These are phyloP conservation scores for Lichtheimia ramosa DNA, from an alignment of 371 early-diverging fungal species.

Conservation along the genomic window DNA sequence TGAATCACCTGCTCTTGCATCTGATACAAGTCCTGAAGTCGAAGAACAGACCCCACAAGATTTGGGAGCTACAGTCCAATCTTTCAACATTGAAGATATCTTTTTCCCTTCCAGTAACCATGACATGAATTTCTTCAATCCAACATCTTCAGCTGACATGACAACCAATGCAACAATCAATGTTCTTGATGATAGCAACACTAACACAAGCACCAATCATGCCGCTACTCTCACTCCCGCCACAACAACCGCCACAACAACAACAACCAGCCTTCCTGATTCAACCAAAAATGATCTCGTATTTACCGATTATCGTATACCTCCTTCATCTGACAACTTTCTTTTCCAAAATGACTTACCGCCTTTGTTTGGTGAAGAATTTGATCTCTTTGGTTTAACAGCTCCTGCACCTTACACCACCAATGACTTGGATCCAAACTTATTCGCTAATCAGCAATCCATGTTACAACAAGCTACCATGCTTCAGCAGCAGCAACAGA, in stretches of 20 bases:
- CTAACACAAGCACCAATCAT: neutral
- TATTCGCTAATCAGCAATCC: neutral
- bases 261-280: neutral
- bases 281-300: conserved; percentile 21
- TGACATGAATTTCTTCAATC: neutral
- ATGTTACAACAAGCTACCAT: neutral
- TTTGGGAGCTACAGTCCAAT: neutral
- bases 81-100: neutral
- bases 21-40: neutral
- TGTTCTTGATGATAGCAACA: no score
- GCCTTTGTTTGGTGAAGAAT: conserved; percentile 25
- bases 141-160: neutral
- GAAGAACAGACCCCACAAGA: neutral
- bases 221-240: neutral
- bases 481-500: conserved; percentile 2
- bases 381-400: conserved; percentile 31
- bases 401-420: conserved; percentile 17
- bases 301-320: conserved; percentile 27
- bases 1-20: conserved; percentile 4
- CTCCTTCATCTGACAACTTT: conserved; percentile 16
- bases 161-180: neutral
- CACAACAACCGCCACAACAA: neutral
- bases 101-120: neutral
- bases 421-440: conserved; percentile 4
- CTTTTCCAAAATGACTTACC: conserved; percentile 26